A percentile compares a stretch with the other conserved stretches of the same genome.
phyloP scores from a whole-genome alignment of 441 rosid species.

The Adansonia madagascariensis region DNA sequence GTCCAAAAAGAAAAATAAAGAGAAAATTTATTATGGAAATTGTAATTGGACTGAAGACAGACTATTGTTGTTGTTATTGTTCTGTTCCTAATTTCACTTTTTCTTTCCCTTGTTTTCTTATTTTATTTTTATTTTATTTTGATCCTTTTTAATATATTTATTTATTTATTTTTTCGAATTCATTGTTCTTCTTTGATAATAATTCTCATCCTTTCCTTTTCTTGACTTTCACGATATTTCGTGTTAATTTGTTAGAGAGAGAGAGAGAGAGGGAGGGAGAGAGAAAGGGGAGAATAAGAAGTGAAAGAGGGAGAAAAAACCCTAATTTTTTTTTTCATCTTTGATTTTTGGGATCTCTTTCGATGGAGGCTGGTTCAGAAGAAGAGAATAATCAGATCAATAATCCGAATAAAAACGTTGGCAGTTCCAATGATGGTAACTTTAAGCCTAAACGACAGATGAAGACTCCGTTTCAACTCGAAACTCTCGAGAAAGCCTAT shows the following conservation, averaged over 20 bases:
- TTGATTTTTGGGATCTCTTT: conserved; percentile 27
- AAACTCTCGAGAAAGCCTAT: conserved; percentile 83
- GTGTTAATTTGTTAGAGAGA: conserved; percentile 16
- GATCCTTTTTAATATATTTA: neutral
- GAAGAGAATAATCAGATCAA: conserved; percentile 47
- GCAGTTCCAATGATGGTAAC: conserved; percentile 50
- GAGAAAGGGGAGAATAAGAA: neutral
- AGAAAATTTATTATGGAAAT: conserved; percentile 36
- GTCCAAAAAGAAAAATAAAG: neutral
- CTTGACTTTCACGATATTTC: conserved; percentile 49
- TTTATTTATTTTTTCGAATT: conserved; percentile 29
- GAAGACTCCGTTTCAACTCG: conserved; percentile 95
- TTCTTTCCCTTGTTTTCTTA: conserved; percentile 28
- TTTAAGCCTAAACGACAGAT: conserved; percentile 91
- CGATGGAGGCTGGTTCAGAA: conserved; percentile 68
- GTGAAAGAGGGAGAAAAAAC: conserved; percentile 34
- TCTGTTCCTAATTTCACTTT: conserved; percentile 34
- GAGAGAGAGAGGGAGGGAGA: neutral
- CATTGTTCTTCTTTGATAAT: conserved; percentile 38
- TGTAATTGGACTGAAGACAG: conserved; percentile 45
- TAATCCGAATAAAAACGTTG: conserved; percentile 30
- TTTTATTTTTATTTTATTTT: conserved; percentile 1
- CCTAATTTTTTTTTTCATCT: conserved; percentile 43
- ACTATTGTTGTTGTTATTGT: conserved; percentile 19
- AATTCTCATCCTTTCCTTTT: conserved; percentile 35